Evolutionary conservation across 106 monocot genomes (phyloP).

Genomic region (Acorus calamus): DNA sequence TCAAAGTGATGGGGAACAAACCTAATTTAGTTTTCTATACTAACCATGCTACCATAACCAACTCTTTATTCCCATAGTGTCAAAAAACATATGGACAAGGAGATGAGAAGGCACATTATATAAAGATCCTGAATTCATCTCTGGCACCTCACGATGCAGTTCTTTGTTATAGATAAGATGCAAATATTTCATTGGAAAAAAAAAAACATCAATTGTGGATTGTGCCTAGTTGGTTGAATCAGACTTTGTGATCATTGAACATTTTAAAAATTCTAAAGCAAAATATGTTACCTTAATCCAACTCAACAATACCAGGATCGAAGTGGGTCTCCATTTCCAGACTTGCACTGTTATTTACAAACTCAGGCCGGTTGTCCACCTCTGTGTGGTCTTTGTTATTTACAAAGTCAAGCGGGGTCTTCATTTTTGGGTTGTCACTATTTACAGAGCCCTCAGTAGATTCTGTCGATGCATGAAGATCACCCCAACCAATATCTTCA

Average conservation of each 20-base stretch:
- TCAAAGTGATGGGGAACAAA: no score
- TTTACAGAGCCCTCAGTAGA: conserved; percentile 37
- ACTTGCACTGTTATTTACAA: conserved; percentile 56
- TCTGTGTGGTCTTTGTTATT: no score
- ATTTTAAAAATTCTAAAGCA: not conserved
- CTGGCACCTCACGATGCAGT: no score
- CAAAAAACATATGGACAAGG: not conserved
- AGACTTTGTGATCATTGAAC: no score
- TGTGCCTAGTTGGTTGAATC: no score
- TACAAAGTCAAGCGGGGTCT: not conserved
- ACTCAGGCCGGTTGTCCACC: conserved; percentile 15
- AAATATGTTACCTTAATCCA: conserved; percentile 13
- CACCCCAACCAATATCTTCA: conserved; percentile 9
- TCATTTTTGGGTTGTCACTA: conserved; percentile 15
- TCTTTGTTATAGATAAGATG: no score
- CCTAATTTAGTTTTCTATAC: no score
- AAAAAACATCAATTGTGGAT: no score
- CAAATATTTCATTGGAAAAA: no score
- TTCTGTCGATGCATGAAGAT: conserved; percentile 13
- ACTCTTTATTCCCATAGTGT: no score
- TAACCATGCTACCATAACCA: no score
- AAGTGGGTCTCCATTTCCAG: conserved; percentile 30
- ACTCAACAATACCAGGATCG: conserved; percentile 21
- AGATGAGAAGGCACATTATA: not conserved
- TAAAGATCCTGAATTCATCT: no score